These are phyloP conservation scores for Marasmius tenuissimus DNA, from an alignment of 1,284 basidiomycete species.

Conservation along the genomic window DNA sequence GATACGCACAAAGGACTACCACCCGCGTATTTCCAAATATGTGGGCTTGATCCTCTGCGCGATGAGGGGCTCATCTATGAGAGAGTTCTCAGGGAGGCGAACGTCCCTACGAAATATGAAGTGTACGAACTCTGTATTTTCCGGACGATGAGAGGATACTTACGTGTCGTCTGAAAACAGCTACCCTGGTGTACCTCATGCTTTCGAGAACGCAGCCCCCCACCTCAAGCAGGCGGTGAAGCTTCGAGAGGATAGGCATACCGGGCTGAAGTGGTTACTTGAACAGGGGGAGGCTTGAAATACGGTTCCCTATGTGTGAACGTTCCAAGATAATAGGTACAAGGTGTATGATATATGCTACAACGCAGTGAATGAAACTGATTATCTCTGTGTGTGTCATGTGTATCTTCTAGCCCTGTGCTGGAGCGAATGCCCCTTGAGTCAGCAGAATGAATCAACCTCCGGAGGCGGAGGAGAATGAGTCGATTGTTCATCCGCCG, in stretches of 20 bases:
- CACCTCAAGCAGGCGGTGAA: neutral
- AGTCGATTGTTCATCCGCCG: too few relatives aligned
- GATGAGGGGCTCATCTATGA: constrained; percentile 14
- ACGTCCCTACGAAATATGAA: constrained; percentile 7
- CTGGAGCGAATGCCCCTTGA: too few relatives aligned
- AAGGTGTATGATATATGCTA: too few relatives aligned
- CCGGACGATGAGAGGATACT: neutral
- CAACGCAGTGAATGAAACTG: too few relatives aligned
- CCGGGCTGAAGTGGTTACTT: neutral
- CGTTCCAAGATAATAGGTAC: too few relatives aligned
- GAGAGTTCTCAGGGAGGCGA: constrained; percentile 6
- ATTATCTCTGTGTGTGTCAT: too few relatives aligned
- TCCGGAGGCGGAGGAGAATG: too few relatives aligned
- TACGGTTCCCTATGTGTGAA: too few relatives aligned
- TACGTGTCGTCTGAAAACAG: neutral
- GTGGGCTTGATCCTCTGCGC: constrained; percentile 14
- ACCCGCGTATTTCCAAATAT: constrained; percentile 10
- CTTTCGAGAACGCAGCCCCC: neutral
- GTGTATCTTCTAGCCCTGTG: too few relatives aligned
- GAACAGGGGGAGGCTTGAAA: neutral
- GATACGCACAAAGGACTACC: constrained; percentile 8
- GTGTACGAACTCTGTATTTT: constrained; percentile 4
- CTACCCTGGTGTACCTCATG: neutral
- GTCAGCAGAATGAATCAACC: too few relatives aligned
- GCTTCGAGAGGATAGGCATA: neutral